Conservation (phyloP, 441 rosid genomes). For the Melianthus villosus region DNA sequence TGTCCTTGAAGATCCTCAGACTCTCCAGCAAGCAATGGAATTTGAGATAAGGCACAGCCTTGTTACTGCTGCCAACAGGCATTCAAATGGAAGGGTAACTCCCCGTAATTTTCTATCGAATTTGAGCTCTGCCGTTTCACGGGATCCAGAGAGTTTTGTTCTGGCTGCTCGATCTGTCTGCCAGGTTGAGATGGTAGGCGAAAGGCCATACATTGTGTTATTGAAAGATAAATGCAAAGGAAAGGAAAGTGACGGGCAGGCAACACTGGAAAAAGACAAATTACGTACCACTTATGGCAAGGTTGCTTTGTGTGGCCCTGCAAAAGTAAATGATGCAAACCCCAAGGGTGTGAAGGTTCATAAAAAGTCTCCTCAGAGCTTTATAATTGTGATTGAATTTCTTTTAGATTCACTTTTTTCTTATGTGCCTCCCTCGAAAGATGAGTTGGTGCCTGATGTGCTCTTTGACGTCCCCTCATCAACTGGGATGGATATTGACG, state of each 20-base stretch:
- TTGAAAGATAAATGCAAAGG: conserved; percentile 67
- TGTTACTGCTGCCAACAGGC: conserved; percentile 61
- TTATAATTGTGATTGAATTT: conserved; percentile 68
- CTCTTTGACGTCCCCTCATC: conserved; percentile 47
- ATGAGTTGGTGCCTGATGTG: conserved; percentile 24
- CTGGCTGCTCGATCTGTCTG: conserved; percentile 70
- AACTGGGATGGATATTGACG: conserved; percentile 75
- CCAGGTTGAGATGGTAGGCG: conserved; percentile 84
- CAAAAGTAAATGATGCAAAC: conserved; percentile 38
- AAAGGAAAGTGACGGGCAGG: conserved; percentile 51
- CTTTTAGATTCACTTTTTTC: conserved; percentile 60
- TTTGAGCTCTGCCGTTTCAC: conserved; percentile 79
- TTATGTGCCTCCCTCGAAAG: conserved; percentile 57
- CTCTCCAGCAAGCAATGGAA: conserved; percentile 92
- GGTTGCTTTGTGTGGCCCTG: conserved; percentile 32
- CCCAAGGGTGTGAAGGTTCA: conserved; percentile 56
- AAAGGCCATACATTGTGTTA: conserved; percentile 59
- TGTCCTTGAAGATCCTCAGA: conserved; percentile 95
- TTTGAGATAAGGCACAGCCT: conserved; percentile 75
- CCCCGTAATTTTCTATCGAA: conserved; percentile 60
- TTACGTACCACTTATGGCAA: conserved; percentile 43
- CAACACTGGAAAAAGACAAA: conserved; percentile 60
- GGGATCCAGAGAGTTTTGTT: conserved; percentile 83
- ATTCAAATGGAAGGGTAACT: conserved; percentile 54
- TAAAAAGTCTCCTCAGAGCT: conserved; percentile 73